Evolutionary conservation across 257 asterid genomes (phyloP).

Genomic region (Solanum tacnaense): DNA sequence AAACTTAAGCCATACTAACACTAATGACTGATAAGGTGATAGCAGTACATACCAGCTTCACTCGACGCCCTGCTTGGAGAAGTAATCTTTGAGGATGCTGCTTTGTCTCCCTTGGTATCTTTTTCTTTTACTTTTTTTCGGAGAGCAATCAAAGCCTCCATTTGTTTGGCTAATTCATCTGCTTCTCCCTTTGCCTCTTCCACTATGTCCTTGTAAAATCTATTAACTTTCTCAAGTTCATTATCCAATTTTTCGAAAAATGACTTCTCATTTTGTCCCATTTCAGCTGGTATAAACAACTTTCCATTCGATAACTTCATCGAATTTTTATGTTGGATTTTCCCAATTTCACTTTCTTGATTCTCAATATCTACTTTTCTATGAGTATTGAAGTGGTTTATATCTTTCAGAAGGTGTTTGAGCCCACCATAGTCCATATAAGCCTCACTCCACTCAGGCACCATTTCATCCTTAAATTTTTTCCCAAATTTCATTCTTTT

Average conservation of each 20-base stretch:
- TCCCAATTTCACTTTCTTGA: background rate
- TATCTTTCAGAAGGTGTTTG: background rate
- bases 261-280: constrained; percentile 25
- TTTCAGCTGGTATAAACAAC: background rate
- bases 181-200: constrained; percentile 39
- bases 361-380: background rate
- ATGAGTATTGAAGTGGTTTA: background rate
- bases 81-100: constrained; percentile 3
- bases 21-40: background rate
- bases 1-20: background rate
- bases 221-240: constrained; percentile 36
- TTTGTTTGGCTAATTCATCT: constrained; percentile 29
- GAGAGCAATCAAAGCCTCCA: constrained; percentile 45
- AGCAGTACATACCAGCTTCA: background rate
- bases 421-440: constrained; percentile 25
- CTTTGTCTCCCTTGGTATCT: background rate
- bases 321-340: background rate
- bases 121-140: constrained; percentile 34
- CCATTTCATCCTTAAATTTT: constrained; percentile 34
- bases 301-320: background rate
- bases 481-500: constrained; percentile 37
- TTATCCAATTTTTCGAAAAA: constrained; percentile 29
- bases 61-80: background rate
- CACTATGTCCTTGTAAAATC: constrained; percentile 24
- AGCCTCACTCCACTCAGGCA: constrained; percentile 48